Conservation (phyloP, 192 early-diverging fungal genomes). For the Pecoramyces ruminantium region DNA sequence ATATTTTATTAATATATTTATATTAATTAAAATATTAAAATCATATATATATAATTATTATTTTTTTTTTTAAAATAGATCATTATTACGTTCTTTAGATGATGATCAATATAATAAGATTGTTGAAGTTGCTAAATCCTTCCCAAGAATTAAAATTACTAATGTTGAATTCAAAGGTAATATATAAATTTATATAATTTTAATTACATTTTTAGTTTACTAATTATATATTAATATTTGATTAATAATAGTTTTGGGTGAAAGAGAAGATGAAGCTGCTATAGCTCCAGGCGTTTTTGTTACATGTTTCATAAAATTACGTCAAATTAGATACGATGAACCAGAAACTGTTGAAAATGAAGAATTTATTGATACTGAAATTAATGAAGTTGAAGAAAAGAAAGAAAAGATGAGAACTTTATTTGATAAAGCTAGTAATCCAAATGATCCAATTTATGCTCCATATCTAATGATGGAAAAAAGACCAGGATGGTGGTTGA, state of each 20-base stretch:
- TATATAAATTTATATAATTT: too few species aligned
- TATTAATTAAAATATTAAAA: too few species aligned
- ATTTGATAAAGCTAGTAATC: background rate
- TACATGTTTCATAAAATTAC: conserved; percentile 20
- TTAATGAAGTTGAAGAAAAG: background rate
- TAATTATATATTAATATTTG: too few species aligned
- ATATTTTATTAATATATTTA: background rate
- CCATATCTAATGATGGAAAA: conserved; percentile 5
- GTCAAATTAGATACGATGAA: background rate
- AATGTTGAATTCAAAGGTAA: conserved; percentile 70
- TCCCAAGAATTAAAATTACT: conserved; percentile 58
- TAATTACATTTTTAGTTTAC: too few species aligned
- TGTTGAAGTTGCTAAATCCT: conserved; percentile 51
- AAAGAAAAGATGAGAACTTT: background rate
- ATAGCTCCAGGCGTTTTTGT: conserved; percentile 63
- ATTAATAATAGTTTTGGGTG: background rate
- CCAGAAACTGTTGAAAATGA: background rate
- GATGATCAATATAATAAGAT: conserved; percentile 51
- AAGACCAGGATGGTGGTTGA: conserved; percentile 18
- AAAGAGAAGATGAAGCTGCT: conserved; percentile 1
- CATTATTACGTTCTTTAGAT: conserved; percentile 18
- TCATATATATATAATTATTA: conserved; percentile 22
- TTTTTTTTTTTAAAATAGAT: conserved; percentile 15
- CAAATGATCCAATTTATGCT: conserved; percentile 4
- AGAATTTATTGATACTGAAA: background rate